Percentiles rank a stretch among this genome's conserved stretches.
These are phyloP conservation scores for Leccinum ochraceum DNA, from an alignment of 768 basidiomycete species.

Conservation along the genomic window DNA sequence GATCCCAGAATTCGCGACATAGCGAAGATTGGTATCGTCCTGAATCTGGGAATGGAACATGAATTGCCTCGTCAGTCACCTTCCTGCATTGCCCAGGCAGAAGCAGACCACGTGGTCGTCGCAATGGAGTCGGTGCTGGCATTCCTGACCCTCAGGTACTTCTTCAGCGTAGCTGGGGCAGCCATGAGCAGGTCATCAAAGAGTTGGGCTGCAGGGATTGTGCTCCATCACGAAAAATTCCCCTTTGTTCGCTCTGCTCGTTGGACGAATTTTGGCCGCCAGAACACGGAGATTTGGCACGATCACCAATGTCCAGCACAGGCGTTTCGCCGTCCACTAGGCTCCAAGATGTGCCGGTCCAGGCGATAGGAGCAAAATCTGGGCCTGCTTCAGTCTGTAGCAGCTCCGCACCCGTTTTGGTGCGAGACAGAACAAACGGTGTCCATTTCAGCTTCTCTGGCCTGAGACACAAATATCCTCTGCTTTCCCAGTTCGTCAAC, in stretches of 20 bases:
- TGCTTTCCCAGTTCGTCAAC: constrained; percentile 68
- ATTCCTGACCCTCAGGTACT: constrained; percentile 18
- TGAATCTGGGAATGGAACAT: no score
- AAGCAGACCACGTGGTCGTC: constrained; percentile 20
- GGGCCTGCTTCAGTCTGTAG: constrained; percentile 22
- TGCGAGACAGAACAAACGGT: constrained; percentile 76
- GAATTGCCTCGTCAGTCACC: constrained; percentile 3
- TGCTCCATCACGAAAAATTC: constrained; percentile 2
- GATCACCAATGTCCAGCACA: constrained; percentile 17
- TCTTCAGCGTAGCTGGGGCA: constrained; percentile 25
- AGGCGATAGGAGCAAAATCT: constrained; percentile 13
- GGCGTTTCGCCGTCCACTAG: constrained; percentile 28
- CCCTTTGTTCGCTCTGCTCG: constrained; percentile 19
- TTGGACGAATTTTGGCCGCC: constrained; percentile 8
- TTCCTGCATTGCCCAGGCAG: constrained; percentile 19
- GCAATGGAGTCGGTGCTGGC: constrained; percentile 16
- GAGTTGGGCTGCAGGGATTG: constrained; percentile 31
- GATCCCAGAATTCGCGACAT: no score
- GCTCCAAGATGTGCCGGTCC: constrained; percentile 15
- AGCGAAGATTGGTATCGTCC: no score
- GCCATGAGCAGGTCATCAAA: constrained; percentile 31
- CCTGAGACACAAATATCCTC: constrained; percentile 73
- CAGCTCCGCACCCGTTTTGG: constrained; percentile 31
- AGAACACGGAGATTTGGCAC: constrained; percentile 20
- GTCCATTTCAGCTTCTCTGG: constrained; percentile 94